phyloP scores from a whole-genome alignment of 2,329 filamentous ascomycete genomes.

The Xylariaceae sp. region DNA sequence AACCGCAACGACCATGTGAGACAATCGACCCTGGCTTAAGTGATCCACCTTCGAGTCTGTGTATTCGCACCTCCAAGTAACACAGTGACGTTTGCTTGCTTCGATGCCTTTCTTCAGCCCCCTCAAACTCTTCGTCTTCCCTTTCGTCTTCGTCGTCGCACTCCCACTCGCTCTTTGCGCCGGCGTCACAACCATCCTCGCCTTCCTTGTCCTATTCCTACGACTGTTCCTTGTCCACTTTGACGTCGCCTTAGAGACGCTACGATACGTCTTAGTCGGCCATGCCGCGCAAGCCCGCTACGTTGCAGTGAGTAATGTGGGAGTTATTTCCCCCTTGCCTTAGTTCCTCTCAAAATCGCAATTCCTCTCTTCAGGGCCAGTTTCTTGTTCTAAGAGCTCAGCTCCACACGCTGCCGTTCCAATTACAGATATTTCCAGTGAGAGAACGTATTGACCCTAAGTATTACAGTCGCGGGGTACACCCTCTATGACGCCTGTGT shows the following conservation, averaged over 20 bases:
- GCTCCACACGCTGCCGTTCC: no score
- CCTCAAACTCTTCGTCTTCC: conserved; percentile 62
- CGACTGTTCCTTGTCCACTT: conserved; percentile 68
- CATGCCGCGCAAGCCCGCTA: conserved; percentile 43
- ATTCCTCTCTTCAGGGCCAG: no score
- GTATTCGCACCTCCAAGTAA: neutral
- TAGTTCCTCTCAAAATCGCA: no score
- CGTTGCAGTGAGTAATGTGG: conserved; percentile 25
- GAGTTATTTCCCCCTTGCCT: neutral
- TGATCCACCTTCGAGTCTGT: conserved; percentile 19
- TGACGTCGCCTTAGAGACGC: conserved; percentile 64
- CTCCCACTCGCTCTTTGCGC: conserved; percentile 69
- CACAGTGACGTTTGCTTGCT: conserved; percentile 6
- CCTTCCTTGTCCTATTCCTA: conserved; percentile 66
- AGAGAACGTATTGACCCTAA: neutral
- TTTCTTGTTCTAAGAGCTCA: no score
- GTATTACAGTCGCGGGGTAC: conserved; percentile 29
- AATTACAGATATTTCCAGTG: neutral
- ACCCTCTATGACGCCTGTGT: conserved; percentile 22
- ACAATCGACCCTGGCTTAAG: conserved; percentile 8
- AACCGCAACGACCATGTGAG: conserved; percentile 37
- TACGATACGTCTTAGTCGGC: conserved; percentile 61
- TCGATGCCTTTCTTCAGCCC: conserved; percentile 62
- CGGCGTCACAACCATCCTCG: conserved; percentile 66
- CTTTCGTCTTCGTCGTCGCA: conserved; percentile 67